A percentile compares a stretch with the other conserved stretches of the same genome.
phyloP scores from a whole-genome alignment of 768 basidiomycete genomes.

The Galerina sulciceps region DNA sequence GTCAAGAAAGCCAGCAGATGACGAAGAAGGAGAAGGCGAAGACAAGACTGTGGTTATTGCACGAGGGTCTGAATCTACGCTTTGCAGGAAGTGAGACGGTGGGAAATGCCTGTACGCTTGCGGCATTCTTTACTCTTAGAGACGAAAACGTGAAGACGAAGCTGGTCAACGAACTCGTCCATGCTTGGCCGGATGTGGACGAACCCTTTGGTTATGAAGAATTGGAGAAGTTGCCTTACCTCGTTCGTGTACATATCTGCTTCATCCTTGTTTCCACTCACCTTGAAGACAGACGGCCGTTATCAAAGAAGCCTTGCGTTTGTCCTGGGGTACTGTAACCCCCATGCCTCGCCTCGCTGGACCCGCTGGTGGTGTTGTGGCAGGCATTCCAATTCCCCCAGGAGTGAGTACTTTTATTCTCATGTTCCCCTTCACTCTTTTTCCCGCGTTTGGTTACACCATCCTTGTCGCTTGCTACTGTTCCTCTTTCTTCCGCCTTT shows the following conservation, averaged over 20 bases:
- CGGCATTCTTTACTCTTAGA: conserved; percentile 28
- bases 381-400: conserved; percentile 35
- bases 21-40: background rate
- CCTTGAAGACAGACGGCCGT: conserved; percentile 40
- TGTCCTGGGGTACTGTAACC: conserved; percentile 37
- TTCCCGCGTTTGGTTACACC: background rate
- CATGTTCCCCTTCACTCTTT: background rate
- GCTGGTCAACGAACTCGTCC: conserved; percentile 31
- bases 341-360: conserved; percentile 42
- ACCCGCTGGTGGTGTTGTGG: conserved; percentile 32
- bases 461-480: background rate
- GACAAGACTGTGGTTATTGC: conserved; percentile 14
- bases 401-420: conserved; percentile 29
- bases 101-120: conserved; percentile 28
- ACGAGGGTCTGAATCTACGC: conserved; percentile 23
- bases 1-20: background rate
- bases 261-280: background rate
- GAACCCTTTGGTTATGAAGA: conserved; percentile 25
- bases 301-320: conserved; percentile 45
- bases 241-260: conserved; percentile 27
- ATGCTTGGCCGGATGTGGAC: conserved; percentile 38
- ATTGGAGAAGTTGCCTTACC: conserved; percentile 41
- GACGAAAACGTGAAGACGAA: conserved; percentile 17
- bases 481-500: background rate
- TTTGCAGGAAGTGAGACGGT: conserved; percentile 38